Conservation (phyloP, 331 rosid species). For the Malus hybrid region DNA sequence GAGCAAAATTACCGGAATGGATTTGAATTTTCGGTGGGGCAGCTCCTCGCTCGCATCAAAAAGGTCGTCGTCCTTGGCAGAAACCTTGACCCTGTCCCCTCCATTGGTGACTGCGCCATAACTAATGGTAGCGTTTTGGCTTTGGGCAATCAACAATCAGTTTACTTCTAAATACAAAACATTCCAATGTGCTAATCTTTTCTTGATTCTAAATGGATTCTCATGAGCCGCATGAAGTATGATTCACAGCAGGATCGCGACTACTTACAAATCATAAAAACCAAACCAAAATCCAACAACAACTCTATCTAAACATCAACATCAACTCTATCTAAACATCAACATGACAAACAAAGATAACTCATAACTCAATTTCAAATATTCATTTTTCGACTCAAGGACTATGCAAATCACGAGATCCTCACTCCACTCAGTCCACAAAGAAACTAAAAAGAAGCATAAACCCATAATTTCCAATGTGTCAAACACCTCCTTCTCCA, state of each 20-base stretch:
- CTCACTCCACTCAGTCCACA: neutral
- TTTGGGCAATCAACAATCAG: constrained; percentile 34
- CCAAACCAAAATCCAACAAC: neutral
- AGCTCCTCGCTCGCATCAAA: constrained; percentile 45
- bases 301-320: neutral
- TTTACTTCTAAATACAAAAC: neutral
- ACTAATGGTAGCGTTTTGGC: constrained; percentile 34
- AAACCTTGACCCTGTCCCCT: constrained; percentile 26
- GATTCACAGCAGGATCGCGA: neutral
- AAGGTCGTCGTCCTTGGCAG: constrained; percentile 2
- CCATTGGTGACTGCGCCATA: constrained; percentile 9
- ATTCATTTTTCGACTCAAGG: neutral
- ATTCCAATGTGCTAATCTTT: neutral
- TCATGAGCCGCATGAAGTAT: neutral
- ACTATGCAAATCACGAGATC: neutral
- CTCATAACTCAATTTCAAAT: neutral
- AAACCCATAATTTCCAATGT: neutral
- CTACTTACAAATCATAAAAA: neutral
- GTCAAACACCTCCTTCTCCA: neutral
- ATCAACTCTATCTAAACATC: neutral
- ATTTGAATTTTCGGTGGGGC: constrained; percentile 82
- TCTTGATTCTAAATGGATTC: neutral
- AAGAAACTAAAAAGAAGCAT: neutral
- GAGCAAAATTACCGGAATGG: constrained; percentile 58
- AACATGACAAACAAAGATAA: neutral